Conservation (phyloP, 2,329 filamentous ascomycete genomes). For the Stachybotrys chlorohalonatus region DNA sequence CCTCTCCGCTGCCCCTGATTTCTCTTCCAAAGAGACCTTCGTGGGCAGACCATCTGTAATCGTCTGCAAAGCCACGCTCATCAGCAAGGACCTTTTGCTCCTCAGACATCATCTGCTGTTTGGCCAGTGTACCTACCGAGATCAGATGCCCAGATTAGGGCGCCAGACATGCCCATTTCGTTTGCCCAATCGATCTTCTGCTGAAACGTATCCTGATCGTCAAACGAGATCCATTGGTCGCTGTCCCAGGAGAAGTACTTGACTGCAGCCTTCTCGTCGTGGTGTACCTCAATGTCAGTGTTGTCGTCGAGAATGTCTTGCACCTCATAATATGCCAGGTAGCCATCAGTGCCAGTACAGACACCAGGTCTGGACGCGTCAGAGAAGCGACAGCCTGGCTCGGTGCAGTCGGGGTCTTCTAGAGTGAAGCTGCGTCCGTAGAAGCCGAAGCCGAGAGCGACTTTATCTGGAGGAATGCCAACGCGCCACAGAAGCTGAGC, state of each 20-base stretch:
- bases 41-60: too few relatives aligned
- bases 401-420: slow-evolving; percentile 7
- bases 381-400: slow-evolving; percentile 10
- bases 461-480: slow-evolving; percentile 25
- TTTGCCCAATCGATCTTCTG: slow-evolving; percentile 10
- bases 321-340: slow-evolving; percentile 9
- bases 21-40: too few relatives aligned
- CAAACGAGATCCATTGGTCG: slow-evolving; percentile 10
- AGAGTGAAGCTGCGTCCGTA: slow-evolving; percentile 24
- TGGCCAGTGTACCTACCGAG: slow-evolving; percentile 1
- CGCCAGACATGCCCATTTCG: slow-evolving; percentile 6
- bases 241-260: slow-evolving; percentile 9
- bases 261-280: slow-evolving; percentile 9
- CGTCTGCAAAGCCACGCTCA: too few relatives aligned
- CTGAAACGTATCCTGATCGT: slow-evolving; percentile 8
- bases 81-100: too few relatives aligned
- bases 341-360: slow-evolving; percentile 4
- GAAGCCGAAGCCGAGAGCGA: slow-evolving; percentile 31
- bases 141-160: slow-evolving; percentile 12
- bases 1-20: too few relatives aligned
- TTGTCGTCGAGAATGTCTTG: slow-evolving; percentile 7
- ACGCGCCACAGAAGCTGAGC: slow-evolving; percentile 34
- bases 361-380: slow-evolving; percentile 6
- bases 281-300: slow-evolving; percentile 5
- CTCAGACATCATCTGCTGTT: too few relatives aligned